Evolutionary conservation across 441 rosid species (phyloP), one percentile per base, ranked within the genome.

Genomic region (Erodium texanum): DNA sequence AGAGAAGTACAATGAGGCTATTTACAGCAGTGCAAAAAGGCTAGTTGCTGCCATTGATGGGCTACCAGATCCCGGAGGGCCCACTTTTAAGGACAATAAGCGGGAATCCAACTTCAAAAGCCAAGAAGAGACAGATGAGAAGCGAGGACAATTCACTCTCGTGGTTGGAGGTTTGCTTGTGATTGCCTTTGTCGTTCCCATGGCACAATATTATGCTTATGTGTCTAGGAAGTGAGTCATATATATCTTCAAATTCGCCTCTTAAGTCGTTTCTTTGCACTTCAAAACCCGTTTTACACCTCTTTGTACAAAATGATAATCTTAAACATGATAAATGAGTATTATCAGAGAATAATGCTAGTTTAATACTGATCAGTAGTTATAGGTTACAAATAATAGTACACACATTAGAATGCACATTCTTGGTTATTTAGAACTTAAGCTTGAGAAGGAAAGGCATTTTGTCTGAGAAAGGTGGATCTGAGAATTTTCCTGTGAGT

Each of bases 191-290:
- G 90, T 90, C 22, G 96, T 90, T 82, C 98, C 97, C 5, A 93
- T 93, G 98, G 97, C 96, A 32, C 97, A 93, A 68, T 93, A 93
- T 79, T 90, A 80, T 78, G 97, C 97, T 65, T 93, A 93, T 78
- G 85, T 93, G 66, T 93, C 99, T 69, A 88, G 69, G 80, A 93
- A 88, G 80, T 91, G 82, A 81, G 68, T 19, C 23, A 62, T 54
- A 43, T 74, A 58, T 52, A 36, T 36, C 41, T 36, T 36, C 41
- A 41, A 32, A 65, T 41, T 38, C 65, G 67, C 69, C 65, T 59
- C 65, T 8, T 38, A 45, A 68, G 59, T 70, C 58, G 68, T 74
- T 62, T 65, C 62, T 58, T 32, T 8, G n/a, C 24, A 67, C 65
- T 38, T 62, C 14, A 45, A 15, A 61, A 66, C 32, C 45, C 41